Percentiles rank a stretch among this genome's conserved stretches.
Conservation (phyloP, 768 basidiomycete species). For the Boletales sp. region DNA sequence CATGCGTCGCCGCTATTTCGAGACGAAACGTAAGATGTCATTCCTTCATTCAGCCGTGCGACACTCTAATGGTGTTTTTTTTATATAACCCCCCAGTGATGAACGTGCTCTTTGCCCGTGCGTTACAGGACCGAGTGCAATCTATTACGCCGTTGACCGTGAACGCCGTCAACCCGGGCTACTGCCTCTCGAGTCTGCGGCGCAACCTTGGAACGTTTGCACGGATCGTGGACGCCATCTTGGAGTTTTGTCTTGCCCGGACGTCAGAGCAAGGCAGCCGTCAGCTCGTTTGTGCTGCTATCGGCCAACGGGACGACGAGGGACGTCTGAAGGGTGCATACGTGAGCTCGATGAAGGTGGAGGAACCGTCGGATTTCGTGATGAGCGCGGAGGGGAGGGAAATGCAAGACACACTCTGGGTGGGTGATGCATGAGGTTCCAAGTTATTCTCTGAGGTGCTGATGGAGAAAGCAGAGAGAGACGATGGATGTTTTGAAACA, state of each 20-base stretch:
- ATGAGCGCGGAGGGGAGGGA: constrained; percentile 26
- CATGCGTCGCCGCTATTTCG: constrained; percentile 20
- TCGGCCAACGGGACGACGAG: constrained; percentile 22
- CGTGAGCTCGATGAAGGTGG: constrained; percentile 8
- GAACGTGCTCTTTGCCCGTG: constrained; percentile 29
- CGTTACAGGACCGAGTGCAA: constrained; percentile 20
- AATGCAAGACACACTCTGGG: constrained; percentile 34
- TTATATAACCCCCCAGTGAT: constrained; percentile 18
- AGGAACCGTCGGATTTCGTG: constrained; percentile 32
- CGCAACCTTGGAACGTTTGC: neutral
- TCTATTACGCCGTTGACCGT: constrained; percentile 21
- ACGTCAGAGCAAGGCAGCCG: constrained; percentile 34
- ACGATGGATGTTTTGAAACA: constrained; percentile 17
- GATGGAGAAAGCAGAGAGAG: constrained; percentile 9
- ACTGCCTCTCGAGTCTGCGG: constrained; percentile 26
- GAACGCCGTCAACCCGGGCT: constrained; percentile 29
- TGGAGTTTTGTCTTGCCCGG: constrained; percentile 12
- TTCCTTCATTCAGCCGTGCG: neutral
- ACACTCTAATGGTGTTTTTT: no score
- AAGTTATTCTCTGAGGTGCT: no score
- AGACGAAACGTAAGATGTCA: constrained; percentile 25
- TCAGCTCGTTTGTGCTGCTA: constrained; percentile 30
- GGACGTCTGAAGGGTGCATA: constrained; percentile 21
- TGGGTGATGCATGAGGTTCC: constrained; percentile 10
- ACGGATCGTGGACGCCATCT: neutral